Conservation (phyloP, 371 early-diverging fungal species). For the Chytridiales sp. region DNA sequence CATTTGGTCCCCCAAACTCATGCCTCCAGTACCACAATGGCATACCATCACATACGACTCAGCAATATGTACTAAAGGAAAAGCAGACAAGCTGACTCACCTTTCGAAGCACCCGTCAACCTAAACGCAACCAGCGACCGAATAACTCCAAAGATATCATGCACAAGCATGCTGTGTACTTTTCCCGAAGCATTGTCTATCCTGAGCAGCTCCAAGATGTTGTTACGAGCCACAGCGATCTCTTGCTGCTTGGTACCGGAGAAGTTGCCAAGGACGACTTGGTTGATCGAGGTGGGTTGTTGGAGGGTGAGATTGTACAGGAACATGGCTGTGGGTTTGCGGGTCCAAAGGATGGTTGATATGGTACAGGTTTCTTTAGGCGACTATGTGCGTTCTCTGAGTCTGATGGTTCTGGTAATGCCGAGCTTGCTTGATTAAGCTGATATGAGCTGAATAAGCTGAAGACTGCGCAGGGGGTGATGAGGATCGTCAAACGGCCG, state of each 20-base stretch:
- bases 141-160: constrained; percentile 85
- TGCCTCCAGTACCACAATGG: too few species aligned
- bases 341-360: neutral
- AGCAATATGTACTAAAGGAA: too few species aligned
- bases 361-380: neutral
- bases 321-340: constrained; percentile 60
- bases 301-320: constrained; percentile 90
- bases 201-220: constrained; percentile 77
- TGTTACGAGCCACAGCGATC: constrained; percentile 77
- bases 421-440: neutral
- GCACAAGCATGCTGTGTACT: constrained; percentile 62
- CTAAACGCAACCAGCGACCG: constrained; percentile 68
- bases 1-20: too few species aligned
- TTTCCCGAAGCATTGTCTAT: constrained; percentile 83
- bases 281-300: constrained; percentile 73
- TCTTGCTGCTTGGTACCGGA: constrained; percentile 91
- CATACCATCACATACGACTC: too few species aligned
- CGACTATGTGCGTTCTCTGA: neutral
- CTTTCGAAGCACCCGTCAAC: constrained; percentile 54
- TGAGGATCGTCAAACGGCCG: too few species aligned
- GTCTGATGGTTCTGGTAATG: neutral
- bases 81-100: constrained; percentile 22
- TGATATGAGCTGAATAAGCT: neutral
- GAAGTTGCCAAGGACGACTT: constrained; percentile 88
- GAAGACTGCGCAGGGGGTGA: neutral